Conservation (phyloP, 495 filamentous ascomycete species). For the Acidiella bohemica region DNA sequence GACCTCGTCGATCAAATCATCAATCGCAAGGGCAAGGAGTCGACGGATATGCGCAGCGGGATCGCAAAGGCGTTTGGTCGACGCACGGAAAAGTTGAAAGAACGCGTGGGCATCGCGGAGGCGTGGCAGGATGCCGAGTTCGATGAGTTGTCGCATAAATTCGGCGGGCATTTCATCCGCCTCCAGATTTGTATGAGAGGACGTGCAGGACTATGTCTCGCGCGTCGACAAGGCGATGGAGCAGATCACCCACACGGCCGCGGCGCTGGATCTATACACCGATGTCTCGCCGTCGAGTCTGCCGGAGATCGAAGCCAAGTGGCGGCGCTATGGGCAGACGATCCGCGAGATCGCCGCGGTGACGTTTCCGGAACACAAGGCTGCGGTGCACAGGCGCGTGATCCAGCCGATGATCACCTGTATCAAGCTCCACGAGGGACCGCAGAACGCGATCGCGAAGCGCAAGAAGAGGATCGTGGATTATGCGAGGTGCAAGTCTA, state of each 20-base stretch:
- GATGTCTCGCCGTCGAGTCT: constrained; percentile 48
- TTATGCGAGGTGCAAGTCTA: constrained; percentile 67
- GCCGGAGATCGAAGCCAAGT: constrained; percentile 78
- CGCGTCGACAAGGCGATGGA: constrained; percentile 56
- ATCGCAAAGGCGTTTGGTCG: constrained; percentile 78
- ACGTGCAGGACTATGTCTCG: constrained; percentile 74
- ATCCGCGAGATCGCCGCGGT: constrained; percentile 68
- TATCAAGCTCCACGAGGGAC: constrained; percentile 65
- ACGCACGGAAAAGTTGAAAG: constrained; percentile 61
- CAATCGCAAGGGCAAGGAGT: constrained; percentile 72
- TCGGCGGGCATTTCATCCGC: constrained; percentile 75
- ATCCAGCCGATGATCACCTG: constrained; percentile 77
- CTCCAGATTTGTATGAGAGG: constrained; percentile 79
- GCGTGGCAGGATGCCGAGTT: constrained; percentile 68
- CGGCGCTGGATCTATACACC: constrained; percentile 52
- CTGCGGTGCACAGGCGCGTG: constrained; percentile 61
- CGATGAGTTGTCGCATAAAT: constrained; percentile 57
- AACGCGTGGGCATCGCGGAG: constrained; percentile 53
- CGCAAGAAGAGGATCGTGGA: constrained; percentile 78
- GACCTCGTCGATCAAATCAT: constrained; percentile 82
- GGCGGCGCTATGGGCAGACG: constrained; percentile 69
- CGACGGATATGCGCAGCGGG: constrained; percentile 69
- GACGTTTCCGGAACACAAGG: constrained; percentile 72
- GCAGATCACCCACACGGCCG: constrained; percentile 55
- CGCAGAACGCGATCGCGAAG: constrained; percentile 78